Conservation (phyloP, 176 grass and related monocot genomes). For the Carex myosuroides region DNA sequence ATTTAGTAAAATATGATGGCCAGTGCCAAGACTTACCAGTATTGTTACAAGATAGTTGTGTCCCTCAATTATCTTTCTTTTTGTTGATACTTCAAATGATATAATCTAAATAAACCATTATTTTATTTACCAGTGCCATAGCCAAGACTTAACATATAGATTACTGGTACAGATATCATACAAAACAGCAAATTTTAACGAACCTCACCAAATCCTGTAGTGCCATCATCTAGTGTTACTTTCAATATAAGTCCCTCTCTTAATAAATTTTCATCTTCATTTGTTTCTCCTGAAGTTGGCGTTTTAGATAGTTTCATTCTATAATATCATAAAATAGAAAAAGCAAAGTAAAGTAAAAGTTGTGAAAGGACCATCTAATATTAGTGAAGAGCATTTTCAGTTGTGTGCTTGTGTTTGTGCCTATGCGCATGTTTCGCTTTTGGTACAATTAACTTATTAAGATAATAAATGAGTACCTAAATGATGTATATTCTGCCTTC, state of each 20-base stretch:
- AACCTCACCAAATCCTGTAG: conserved; percentile 83
- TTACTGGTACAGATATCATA: background rate
- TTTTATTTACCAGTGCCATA: background rate
- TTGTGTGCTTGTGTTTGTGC: background rate
- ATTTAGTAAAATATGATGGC: background rate
- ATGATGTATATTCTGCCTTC: conserved; percentile 63
- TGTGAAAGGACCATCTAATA: background rate
- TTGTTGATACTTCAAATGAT: background rate
- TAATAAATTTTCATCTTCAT: conserved; percentile 30
- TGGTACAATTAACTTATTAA: background rate
- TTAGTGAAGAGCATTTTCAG: background rate
- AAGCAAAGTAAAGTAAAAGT: background rate
- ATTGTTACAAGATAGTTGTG: background rate
- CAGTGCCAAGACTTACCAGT: background rate
- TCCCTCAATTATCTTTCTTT: background rate
- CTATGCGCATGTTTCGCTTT: background rate
- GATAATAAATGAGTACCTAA: conserved; percentile 47
- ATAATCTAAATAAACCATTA: background rate
- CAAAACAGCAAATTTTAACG: conserved; percentile 33
- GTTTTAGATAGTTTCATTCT: conserved; percentile 73
- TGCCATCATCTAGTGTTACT: conserved; percentile 47
- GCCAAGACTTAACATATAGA: background rate
- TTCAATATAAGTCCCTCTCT: conserved; percentile 72
- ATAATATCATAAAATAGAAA: conserved; percentile 26
- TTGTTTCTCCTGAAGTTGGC: conserved; percentile 51